Base-by-base conservation (phyloP, 495 filamentous ascomycete species). In the Pseudevernia furfuracea region DNA sequence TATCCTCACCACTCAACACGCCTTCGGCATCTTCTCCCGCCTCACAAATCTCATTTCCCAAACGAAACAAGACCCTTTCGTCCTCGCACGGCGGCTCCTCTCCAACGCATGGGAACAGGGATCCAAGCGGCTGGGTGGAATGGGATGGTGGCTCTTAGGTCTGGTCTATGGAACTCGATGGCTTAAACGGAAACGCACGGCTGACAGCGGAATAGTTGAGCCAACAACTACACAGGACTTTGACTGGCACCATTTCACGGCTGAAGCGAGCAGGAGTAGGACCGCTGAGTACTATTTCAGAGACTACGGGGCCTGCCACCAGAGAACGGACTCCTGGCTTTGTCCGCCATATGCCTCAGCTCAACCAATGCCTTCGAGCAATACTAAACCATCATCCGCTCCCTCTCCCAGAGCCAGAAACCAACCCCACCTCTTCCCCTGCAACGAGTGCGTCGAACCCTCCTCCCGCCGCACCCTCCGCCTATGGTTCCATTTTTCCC, bases 401-500 rank as follows among this genome's bases (percentile, higher is more conserved):
- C 15, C 43, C 19, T 37, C 44, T 23, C 43, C 36, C 37, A 59
- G 6, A 28, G n/a, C 52, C 14, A 53, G 62, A 25, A 37, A 52
- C 11, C 43, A 63, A n/a, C 55, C 70, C 56, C 66, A 68, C 58
- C 48, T 62, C 52, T 64, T 66, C 53, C 70, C 63, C 19, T 71
- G 70, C 55, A 21, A 43, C 15, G 63, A 68, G 7, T 71, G 70
- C 59, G 52, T 61, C 32, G 68, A 69, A 56, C 66, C 70, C 15
- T 70, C 70, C 9, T 68, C 70, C 44, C 68, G 66, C 23, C 70
- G 68, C 53, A 66, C 65, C 11, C 56, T 69, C 14, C 66, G 68
- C 3, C 64, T 75, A 28, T 75, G 74, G 74, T 67, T 73, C 15
- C 72, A 68, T 23, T 74, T 75, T 58, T 74, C 73, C 7, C 52